Conservation (phyloP, 1,284 basidiomycete genomes). For the Pseudozyma thailandica region DNA sequence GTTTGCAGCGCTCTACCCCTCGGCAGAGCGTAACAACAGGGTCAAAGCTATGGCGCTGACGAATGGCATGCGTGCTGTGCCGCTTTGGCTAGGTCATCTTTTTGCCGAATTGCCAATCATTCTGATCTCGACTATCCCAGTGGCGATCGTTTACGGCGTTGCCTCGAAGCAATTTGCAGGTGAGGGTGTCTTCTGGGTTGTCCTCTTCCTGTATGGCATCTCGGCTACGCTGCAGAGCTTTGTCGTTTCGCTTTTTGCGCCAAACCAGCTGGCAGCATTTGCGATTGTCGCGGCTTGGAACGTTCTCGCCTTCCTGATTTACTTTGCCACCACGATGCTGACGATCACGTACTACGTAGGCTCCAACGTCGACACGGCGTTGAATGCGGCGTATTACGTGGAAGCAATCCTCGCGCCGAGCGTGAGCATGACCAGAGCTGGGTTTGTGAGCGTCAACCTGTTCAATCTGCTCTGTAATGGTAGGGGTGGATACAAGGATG, state of each 20-base stretch:
- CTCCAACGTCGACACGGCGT: slow-evolving; percentile 71
- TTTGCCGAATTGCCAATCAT: slow-evolving; percentile 77
- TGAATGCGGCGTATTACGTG: slow-evolving; percentile 77
- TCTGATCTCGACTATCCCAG: slow-evolving; percentile 74
- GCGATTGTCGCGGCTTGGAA: slow-evolving; percentile 80
- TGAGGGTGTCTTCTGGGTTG: slow-evolving; percentile 75
- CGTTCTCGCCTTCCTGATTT: slow-evolving; percentile 77
- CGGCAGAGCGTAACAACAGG: slow-evolving; percentile 75
- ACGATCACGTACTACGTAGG: slow-evolving; percentile 78
- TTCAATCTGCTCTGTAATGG: slow-evolving; percentile 80
- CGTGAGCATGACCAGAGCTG: slow-evolving; percentile 77
- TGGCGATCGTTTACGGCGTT: slow-evolving; percentile 75
- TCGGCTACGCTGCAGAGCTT: slow-evolving; percentile 63
- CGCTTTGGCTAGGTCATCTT: slow-evolving; percentile 82
- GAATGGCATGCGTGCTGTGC: slow-evolving; percentile 79
- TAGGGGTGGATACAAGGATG: slow-evolving; percentile 71
- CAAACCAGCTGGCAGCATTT: slow-evolving; percentile 79
- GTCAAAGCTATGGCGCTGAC: slow-evolving; percentile 82
- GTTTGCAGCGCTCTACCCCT: slow-evolving; percentile 81
- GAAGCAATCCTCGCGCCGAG: slow-evolving; percentile 77
- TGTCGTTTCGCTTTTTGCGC: slow-evolving; percentile 42
- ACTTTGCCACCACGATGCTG: slow-evolving; percentile 75
- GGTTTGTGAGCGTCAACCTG: slow-evolving; percentile 79
- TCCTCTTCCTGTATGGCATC: slow-evolving; percentile 78
- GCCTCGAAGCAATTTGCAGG: slow-evolving; percentile 76